These are phyloP conservation scores for Claviceps humidiphila DNA, from an alignment of 2,329 filamentous ascomycete genomes.

Conservation along the genomic window DNA sequence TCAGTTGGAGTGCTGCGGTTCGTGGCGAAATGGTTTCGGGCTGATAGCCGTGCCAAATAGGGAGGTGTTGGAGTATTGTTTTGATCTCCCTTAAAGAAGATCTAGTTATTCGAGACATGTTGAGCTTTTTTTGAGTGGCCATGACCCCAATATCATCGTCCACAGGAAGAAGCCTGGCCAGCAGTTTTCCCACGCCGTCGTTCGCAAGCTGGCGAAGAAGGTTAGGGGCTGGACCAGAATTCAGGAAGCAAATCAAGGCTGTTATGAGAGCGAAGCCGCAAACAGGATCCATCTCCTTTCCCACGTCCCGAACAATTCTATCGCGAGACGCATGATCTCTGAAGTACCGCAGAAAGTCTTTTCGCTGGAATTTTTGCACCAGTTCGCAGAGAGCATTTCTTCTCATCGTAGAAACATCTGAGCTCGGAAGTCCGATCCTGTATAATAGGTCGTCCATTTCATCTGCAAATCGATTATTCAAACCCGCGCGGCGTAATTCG, in stretches of 20 bases:
- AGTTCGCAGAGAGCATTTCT: constrained; percentile 47
- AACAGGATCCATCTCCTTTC: constrained; percentile 44
- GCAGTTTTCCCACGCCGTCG: constrained; percentile 39
- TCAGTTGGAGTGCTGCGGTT: constrained; percentile 47
- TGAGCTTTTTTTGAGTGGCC: constrained; percentile 51
- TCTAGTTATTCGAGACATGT: constrained; percentile 54
- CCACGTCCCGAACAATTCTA: constrained; percentile 50
- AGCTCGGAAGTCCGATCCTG: constrained; percentile 39
- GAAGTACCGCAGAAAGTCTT: constrained; percentile 55
- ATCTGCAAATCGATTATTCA: constrained; percentile 52
- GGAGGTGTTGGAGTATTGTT: constrained; percentile 33
- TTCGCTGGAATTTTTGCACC: constrained; percentile 44
- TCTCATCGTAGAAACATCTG: constrained; percentile 35
- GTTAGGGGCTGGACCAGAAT: constrained; percentile 45
- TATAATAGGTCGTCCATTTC: constrained; percentile 52
- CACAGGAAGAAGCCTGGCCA: constrained; percentile 40
- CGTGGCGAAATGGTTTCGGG: constrained; percentile 46
- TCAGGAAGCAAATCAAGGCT: constrained; percentile 48
- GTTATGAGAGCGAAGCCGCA: constrained; percentile 51
- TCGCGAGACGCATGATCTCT: constrained; percentile 60
- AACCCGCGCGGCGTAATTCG: constrained; percentile 51
- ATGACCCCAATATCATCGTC: constrained; percentile 44
- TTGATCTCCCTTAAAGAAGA: constrained; percentile 42
- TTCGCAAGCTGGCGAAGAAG: constrained; percentile 42
- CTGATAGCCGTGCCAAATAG: constrained; percentile 45